Evolutionary conservation across 75 land plant genomes (phyloP), one percentile per base, ranked within the genome.

Genomic region (Selaginella moellendorffii): DNA sequence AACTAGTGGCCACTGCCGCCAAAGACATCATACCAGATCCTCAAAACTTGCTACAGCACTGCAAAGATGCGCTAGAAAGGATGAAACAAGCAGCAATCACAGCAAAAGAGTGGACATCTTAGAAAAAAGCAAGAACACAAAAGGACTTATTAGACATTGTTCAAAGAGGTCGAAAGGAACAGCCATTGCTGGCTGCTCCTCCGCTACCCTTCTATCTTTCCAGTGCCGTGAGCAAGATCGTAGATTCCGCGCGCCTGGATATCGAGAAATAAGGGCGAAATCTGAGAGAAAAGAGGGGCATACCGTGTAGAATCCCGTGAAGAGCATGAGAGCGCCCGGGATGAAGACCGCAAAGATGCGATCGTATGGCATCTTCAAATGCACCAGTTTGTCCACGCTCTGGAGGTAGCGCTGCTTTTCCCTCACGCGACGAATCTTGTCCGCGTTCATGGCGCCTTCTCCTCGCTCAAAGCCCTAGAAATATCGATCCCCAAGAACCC

Each of bases 21-120:
- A 69, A 71, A 64, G 70, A 63, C 2, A 64, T 72, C 36, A 72
- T 88, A 30, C 84, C 81, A 20, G 84, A 86, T 65, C 84, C 91
- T 53, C 74, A 81, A 59, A 63, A 61, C 54, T 70, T 86, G 1
- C 62, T 63, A 2, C 30, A 75, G 19, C 71, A 79, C 64, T 52
- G 79, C 1, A 77, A 30, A 0, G 81, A 71, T 5, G 74, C 83
- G 19, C 78, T 88, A 24, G 28, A 71, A 2, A 30, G 63, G 26
- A 82, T 87, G 66, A 82, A 76, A 63, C 54, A 71, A 14, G 46
- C 46, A 36, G 46, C 46, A 36, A 36, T 14, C n/a, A n/a, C n/a
- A n/a, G n/a, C n/a, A n/a, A n/a, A n/a, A n/a, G n/a, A n/a, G n/a
- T n/a, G n/a, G n/a, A n/a, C n/a, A n/a, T n/a, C n/a, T n/a, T n/a